Evolutionary conservation across 2,329 filamentous ascomycete species (phyloP), one percentile per base, ranked within the genome.

Genomic region (Xylaria sp.): DNA sequence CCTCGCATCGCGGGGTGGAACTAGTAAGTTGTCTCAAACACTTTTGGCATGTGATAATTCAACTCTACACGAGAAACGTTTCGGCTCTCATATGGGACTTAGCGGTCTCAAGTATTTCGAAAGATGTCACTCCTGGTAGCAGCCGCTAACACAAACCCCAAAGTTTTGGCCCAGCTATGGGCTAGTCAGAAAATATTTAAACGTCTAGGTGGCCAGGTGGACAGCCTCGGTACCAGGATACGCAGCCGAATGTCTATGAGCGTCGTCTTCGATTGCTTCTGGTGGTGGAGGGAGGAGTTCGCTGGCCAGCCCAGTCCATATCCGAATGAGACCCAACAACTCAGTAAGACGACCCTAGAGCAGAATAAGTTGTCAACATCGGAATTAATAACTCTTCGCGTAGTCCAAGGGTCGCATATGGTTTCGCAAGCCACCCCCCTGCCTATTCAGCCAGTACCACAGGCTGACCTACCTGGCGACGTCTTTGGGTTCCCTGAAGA

Each of bases 191-290:
- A 43, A 2, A 56, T 59, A 11, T 63, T 63, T 11, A 44, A 41
- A n/a, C 22, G 16, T 1, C 39, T 39, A 17, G 37, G 52, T 26
- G 60, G 56, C 2, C 34, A 38, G 21, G 16, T 60, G 6, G 34
- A 61, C 24, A 57, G 58, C 9, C 45, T 59, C 16, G 34, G 48
- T 7, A 52, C 45, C 11, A 52, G 78, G 38, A 76, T 82, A 16
- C 75, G 78, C 18, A 80, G 77, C 47, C 71, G 80, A 16, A 79
- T 80, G 67, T 81, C 78, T 53, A 78, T 82, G 71, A 80, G 77
- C 44, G 72, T 82, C 7, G 72, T 83, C 1, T 82, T 80, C 58
- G 80, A 83, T 64, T 79, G 77, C 43, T 76, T 82, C 18, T 83
- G 79, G 79, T 75, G 79, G 44, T 83, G 80, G 80, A 74, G 79